Conservation (phyloP, 164 flowering plant genomes). For the Amborella trichopoda region DNA sequence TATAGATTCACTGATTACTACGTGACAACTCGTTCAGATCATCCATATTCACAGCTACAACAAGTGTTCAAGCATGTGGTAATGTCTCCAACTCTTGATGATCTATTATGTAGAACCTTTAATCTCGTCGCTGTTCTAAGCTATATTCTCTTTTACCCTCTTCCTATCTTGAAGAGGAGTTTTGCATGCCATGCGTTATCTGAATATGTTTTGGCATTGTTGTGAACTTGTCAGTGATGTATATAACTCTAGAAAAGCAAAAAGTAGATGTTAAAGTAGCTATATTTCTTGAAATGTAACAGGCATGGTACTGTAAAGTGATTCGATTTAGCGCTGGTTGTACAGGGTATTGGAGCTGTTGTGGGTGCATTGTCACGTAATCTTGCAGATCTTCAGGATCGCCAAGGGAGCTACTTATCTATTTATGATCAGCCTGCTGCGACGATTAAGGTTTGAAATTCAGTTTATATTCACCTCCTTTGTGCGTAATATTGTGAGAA, state of each 20-base stretch:
- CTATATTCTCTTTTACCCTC: too few species aligned
- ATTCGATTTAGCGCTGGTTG: too few species aligned
- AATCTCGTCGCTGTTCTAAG: too few species aligned
- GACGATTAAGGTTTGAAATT: too few species aligned
- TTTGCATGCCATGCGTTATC: too few species aligned
- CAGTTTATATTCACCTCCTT: too few species aligned
- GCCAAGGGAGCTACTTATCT: conserved; percentile 31
- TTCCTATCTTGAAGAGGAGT: too few species aligned
- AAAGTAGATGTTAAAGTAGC: too few species aligned
- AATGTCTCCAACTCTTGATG: conserved; percentile 6
- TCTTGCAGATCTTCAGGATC: conserved; percentile 35
- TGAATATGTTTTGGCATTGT: too few species aligned
- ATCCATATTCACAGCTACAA: conserved; percentile 65
- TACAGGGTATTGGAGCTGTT: conserved; percentile 48
- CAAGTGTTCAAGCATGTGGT: conserved; percentile 76
- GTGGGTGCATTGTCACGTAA: conserved; percentile 44
- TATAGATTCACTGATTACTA: conserved; percentile 65
- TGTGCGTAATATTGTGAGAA: too few species aligned
- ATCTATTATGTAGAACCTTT: too few species aligned
- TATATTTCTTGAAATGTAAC: not conserved
- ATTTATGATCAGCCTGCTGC: conserved; percentile 39
- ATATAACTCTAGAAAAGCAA: not conserved
- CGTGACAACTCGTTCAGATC: conserved; percentile 73
- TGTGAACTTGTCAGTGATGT: not conserved
- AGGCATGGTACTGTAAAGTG: not conserved